Evolutionary conservation across 2,329 filamentous ascomycete genomes (phyloP).

Genomic region (Byssothecium circinans): DNA sequence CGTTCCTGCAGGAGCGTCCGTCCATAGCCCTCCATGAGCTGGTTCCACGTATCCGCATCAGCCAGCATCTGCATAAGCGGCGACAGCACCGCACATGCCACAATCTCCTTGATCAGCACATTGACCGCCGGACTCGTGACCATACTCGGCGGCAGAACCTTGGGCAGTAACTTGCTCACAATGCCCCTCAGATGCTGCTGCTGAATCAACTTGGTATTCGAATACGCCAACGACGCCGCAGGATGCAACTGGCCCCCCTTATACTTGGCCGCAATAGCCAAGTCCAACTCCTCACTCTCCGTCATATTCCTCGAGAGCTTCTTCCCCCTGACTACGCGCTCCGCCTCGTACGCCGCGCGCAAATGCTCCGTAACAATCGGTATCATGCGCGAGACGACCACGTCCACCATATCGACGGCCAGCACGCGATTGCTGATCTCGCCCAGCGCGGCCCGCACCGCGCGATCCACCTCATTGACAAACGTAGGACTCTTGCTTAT

Average conservation of each 20-base stretch:
- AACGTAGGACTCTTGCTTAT: constrained; percentile 84
- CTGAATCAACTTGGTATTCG: constrained; percentile 80
- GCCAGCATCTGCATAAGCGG: constrained; percentile 78
- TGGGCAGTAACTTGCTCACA: constrained; percentile 71
- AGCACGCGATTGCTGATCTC: constrained; percentile 72
- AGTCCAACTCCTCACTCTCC: constrained; percentile 92
- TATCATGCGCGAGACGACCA: constrained; percentile 78
- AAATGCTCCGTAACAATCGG: constrained; percentile 88
- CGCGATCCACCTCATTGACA: constrained; percentile 80
- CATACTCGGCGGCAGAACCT: constrained; percentile 71
- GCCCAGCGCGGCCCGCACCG: constrained; percentile 71
- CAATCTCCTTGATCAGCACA: constrained; percentile 81
- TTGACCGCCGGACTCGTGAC: constrained; percentile 79
- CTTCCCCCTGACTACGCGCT: constrained; percentile 80
- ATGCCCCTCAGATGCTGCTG: constrained; percentile 84
- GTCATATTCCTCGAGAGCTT: constrained; percentile 88
- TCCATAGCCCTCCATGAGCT: constrained; percentile 86
- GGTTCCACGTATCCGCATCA: constrained; percentile 97
- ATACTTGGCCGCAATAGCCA: constrained; percentile 95
- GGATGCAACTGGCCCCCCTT: constrained; percentile 84
- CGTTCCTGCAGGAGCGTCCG: constrained; percentile 89
- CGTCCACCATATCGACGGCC: constrained; percentile 79
- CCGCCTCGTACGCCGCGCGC: constrained; percentile 86
- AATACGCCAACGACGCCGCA: constrained; percentile 78
- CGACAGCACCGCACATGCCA: constrained; percentile 86